Evolutionary conservation across 768 basidiomycete genomes (phyloP).

Genomic region (Boletus rex-veris): DNA sequence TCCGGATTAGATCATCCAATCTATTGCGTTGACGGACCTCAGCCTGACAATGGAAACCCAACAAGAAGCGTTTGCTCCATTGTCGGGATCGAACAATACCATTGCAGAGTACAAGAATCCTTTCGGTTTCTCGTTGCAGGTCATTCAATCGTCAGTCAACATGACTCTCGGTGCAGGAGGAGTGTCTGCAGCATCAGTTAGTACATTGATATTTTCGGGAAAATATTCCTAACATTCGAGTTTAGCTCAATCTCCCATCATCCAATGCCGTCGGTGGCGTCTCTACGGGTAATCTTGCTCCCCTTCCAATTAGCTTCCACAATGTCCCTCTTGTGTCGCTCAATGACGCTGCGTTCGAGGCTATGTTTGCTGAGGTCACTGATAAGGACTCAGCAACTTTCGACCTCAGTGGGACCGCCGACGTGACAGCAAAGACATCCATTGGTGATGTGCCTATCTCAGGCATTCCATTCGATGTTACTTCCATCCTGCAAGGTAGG

Average conservation of each 20-base stretch:
- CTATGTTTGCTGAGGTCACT: slow-evolving; percentile 59
- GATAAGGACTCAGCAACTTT: slow-evolving; percentile 43
- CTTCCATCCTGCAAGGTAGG: slow-evolving; percentile 51
- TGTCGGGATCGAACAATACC: slow-evolving; percentile 53
- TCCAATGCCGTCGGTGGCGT: slow-evolving; percentile 52
- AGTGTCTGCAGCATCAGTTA: slow-evolving; percentile 50
- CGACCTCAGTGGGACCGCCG: slow-evolving; percentile 51
- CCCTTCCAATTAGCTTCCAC: slow-evolving; percentile 55
- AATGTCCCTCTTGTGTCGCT: slow-evolving; percentile 55
- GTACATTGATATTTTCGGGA: slow-evolving; percentile 5
- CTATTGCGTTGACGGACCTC: slow-evolving; percentile 58
- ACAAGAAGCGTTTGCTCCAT: slow-evolving; percentile 55
- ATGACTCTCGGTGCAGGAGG: slow-evolving; percentile 50
- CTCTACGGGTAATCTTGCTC: slow-evolving; percentile 66
- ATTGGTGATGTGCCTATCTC: slow-evolving; percentile 67
- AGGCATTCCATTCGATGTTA: slow-evolving; percentile 60
- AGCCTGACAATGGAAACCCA: slow-evolving; percentile 48
- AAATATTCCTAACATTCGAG: background rate
- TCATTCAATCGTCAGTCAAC: slow-evolving; percentile 51
- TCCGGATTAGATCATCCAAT: slow-evolving; percentile 51
- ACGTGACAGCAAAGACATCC: slow-evolving; percentile 56
- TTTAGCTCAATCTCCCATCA: slow-evolving; percentile 50
- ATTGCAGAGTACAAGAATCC: slow-evolving; percentile 66
- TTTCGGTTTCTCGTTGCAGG: slow-evolving; percentile 72
- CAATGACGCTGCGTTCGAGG: slow-evolving; percentile 49